Percentiles rank a stretch among this genome's conserved stretches.
Evolutionary conservation across 1,284 basidiomycete species (phyloP).

Genomic region (Cerioporus squamosus): DNA sequence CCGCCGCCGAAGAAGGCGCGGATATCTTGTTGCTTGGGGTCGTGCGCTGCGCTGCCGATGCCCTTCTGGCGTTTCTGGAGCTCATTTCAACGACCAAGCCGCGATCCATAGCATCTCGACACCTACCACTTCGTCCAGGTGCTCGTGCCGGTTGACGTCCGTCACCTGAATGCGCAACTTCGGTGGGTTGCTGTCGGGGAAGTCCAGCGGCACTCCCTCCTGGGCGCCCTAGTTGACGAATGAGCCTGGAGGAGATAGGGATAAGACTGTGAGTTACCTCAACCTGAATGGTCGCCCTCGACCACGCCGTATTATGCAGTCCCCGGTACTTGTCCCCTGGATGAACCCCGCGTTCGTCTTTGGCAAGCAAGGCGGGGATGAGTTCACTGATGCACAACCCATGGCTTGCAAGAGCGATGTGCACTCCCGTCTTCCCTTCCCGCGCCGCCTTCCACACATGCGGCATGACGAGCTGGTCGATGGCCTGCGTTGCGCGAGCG

Average conservation of each 20-base stretch:
- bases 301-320: conserved; percentile 76
- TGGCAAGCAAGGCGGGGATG: conserved; percentile 52
- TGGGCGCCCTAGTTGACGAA: conserved; percentile 32
- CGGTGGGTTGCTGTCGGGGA: conserved; percentile 33
- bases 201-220: conserved; percentile 31
- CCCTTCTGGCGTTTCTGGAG: conserved; percentile 73
- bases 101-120: conserved; percentile 10
- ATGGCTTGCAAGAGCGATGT: conserved; percentile 81
- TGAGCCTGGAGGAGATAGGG: neutral
- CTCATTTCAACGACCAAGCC: neutral
- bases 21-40: conserved; percentile 78
- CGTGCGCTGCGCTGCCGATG: conserved; percentile 72
- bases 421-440: conserved; percentile 44
- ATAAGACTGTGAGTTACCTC: conserved; percentile 40
- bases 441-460: conserved; percentile 50
- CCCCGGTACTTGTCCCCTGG: conserved; percentile 49
- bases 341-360: conserved; percentile 38
- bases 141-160: conserved; percentile 59
- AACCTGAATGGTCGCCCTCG: conserved; percentile 53
- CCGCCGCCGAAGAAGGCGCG: conserved; percentile 77
- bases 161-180: conserved; percentile 49
- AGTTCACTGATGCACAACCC: conserved; percentile 78
- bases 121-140: conserved; percentile 62
- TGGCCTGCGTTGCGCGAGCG: conserved; percentile 58
- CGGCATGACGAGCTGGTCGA: conserved; percentile 66